Conservation (phyloP, 352 stramenopile genomes). For the Pythium apleroticum region DNA sequence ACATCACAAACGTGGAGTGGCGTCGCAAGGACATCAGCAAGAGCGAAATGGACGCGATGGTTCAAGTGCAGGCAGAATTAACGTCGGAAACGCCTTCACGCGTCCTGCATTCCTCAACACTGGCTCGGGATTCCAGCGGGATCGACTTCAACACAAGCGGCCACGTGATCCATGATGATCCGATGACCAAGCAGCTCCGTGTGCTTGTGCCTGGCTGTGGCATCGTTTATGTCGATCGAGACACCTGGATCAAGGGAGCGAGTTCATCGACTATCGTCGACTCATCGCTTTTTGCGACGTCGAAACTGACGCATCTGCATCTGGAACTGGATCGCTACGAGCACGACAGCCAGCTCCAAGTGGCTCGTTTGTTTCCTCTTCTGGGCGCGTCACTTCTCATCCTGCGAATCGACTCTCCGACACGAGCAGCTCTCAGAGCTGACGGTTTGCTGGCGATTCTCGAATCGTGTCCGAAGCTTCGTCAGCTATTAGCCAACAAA, state of each 20-base stretch:
- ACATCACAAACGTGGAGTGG: constrained; percentile 7
- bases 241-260: not conserved
- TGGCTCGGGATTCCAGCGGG: not conserved
- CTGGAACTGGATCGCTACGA: not conserved
- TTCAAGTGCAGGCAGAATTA: not conserved
- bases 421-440: not conserved
- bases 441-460: constrained; percentile 6
- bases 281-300: not conserved
- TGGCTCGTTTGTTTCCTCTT: not conserved
- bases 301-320: constrained; percentile 2
- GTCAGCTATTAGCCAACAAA: constrained; percentile 5
- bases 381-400: constrained; percentile 7
- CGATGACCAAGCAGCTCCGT: constrained; percentile 10
- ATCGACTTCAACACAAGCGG: not conserved
- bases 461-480: constrained; percentile 13
- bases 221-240: constrained; percentile 20
- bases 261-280: not conserved
- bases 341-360: not conserved
- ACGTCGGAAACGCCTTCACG: not conserved
- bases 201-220: constrained; percentile 35
- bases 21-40: not conserved
- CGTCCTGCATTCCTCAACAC: not conserved
- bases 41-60: constrained; percentile 2
- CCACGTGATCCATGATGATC: not conserved
- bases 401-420: not conserved